Conservation (phyloP, 169 alveolate genomes). For the Cryptosporidium ubiquitum region DNA sequence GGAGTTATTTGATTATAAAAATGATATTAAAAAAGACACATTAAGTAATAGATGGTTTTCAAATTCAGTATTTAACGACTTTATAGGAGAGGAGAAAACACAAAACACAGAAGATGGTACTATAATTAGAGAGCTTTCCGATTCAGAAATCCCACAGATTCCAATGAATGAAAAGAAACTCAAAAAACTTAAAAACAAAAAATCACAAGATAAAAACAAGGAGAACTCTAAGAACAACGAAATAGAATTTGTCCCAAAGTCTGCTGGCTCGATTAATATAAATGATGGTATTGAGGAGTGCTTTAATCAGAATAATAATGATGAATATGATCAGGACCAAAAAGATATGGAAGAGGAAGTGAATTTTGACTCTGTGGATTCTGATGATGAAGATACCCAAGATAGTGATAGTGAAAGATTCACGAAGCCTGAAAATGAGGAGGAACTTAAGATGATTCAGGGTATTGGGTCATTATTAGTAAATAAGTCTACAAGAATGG, state of each 20-base stretch:
- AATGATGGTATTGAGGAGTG: slow-evolving; percentile 4
- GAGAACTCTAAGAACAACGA: slow-evolving; percentile 64
- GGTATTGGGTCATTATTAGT: slow-evolving; percentile 81
- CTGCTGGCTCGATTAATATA: neutral
- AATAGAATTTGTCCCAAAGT: slow-evolving; percentile 76
- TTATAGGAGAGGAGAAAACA: neutral
- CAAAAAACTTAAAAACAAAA: slow-evolving; percentile 64
- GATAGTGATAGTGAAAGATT: slow-evolving; percentile 70
- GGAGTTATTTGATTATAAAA: neutral
- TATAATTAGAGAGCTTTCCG: slow-evolving; percentile 40
- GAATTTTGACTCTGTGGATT: neutral
- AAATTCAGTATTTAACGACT: slow-evolving; percentile 69
- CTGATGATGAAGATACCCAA: slow-evolving; percentile 53
- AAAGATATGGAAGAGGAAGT: neutral
- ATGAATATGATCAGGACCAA: neutral
- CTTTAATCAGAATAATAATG: neutral
- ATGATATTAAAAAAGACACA: slow-evolving; percentile 43
- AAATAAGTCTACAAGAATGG: slow-evolving; percentile 91
- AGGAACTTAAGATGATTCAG: slow-evolving; percentile 77
- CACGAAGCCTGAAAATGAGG: slow-evolving; percentile 76
- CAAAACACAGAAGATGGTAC: neutral
- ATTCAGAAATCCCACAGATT: slow-evolving; percentile 71
- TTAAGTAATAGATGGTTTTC: slow-evolving; percentile 52
- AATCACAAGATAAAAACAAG: slow-evolving; percentile 17
- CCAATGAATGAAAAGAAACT: slow-evolving; percentile 74